Conservation (phyloP, 148 eudicot species). For the Camellia sinensis region DNA sequence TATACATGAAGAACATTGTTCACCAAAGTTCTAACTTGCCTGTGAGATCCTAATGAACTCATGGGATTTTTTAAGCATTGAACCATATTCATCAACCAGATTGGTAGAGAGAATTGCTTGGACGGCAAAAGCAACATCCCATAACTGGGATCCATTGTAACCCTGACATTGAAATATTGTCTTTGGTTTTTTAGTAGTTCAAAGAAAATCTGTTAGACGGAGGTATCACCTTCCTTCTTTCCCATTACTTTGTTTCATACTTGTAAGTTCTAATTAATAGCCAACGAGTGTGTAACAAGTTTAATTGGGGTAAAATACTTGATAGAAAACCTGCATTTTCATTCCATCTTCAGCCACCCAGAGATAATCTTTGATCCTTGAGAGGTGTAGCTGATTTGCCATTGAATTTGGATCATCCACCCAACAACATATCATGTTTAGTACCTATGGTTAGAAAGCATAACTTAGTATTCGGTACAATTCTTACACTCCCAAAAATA, state of each 20-base stretch:
- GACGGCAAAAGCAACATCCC: slow-evolving; percentile 40
- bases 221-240: neutral
- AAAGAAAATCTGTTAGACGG: neutral
- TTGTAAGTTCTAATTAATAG: too few species aligned
- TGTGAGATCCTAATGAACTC: slow-evolving; percentile 38
- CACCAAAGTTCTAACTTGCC: slow-evolving; percentile 10
- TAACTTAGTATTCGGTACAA: neutral
- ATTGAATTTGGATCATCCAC: slow-evolving; percentile 31
- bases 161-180: slow-evolving; percentile 21
- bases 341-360: slow-evolving; percentile 54
- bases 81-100: slow-evolving; percentile 32
- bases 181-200: neutral
- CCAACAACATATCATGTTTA: slow-evolving; percentile 42
- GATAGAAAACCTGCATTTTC: slow-evolving; percentile 37
- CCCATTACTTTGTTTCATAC: neutral
- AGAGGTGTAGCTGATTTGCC: slow-evolving; percentile 26
- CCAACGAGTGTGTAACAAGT: neutral
- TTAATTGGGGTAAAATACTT: neutral
- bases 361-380: slow-evolving; percentile 39
- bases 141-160: slow-evolving; percentile 42
- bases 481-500: neutral
- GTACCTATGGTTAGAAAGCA: slow-evolving; percentile 20
- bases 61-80: slow-evolving; percentile 36
- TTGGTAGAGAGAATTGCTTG: slow-evolving; percentile 39
- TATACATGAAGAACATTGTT: neutral